Evolutionary conservation across 176 grass and related monocot species (phyloP).

Genomic region (Oryza glaberrima): DNA sequence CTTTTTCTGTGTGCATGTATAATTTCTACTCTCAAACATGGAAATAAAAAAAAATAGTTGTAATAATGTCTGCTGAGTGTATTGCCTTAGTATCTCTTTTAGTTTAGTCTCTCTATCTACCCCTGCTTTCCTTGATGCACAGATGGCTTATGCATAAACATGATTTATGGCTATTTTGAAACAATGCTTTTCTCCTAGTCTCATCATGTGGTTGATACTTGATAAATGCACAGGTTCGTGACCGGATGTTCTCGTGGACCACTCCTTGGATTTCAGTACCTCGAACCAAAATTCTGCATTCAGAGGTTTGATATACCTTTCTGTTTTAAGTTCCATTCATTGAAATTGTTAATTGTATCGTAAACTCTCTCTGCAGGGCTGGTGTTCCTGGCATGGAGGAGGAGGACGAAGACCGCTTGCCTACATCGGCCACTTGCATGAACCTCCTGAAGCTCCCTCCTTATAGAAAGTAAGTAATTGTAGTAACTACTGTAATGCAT

Average conservation of each 20-base stretch:
- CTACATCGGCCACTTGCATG: constrained; percentile 97
- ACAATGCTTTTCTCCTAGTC: constrained; percentile 6
- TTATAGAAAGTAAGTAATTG: constrained; percentile 69
- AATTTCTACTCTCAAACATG: constrained; percentile 12
- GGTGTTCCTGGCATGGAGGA: constrained; percentile 64
- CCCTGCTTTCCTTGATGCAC: constrained; percentile 7
- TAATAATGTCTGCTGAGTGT: constrained; percentile 22
- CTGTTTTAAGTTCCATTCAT: constrained; percentile 1
- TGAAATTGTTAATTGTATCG: not conserved
- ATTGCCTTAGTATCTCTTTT: not conserved
- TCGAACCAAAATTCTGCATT: constrained; percentile 98
- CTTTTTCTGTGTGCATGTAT: not conserved
- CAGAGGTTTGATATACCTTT: constrained; percentile 62
- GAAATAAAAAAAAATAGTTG: not conserved
- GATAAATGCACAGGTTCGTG: constrained; percentile 72
- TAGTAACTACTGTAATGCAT: constrained; percentile 23
- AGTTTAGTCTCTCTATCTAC: not conserved
- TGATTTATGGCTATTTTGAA: not conserved
- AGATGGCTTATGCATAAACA: not conserved
- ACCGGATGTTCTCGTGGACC: constrained; percentile 98
- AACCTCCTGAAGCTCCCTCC: constrained; percentile 98
- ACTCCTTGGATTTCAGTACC: constrained; percentile 96
- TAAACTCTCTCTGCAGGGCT: constrained; percentile 51
- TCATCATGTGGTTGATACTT: not conserved
- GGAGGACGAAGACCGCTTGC: constrained; percentile 80